Evolutionary conservation across 225 moss, liverwort and hornwort species (phyloP).

Genomic region (Bryum argenteum): DNA sequence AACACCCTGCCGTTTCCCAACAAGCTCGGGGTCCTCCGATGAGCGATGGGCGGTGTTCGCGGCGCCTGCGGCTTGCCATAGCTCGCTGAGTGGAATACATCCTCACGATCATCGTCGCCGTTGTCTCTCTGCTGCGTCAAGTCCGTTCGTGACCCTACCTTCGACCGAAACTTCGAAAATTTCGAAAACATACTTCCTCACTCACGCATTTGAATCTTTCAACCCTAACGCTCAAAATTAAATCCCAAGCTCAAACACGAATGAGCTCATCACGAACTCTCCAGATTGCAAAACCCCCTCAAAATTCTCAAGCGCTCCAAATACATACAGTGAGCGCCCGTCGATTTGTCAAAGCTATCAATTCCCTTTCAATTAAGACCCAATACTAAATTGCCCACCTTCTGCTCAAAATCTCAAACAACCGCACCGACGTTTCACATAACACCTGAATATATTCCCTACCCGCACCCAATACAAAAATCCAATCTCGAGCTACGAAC

Average conservation of each 20-base stretch:
- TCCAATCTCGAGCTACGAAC: no score
- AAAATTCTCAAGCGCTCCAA: no score
- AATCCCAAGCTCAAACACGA: neutral
- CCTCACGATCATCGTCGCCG: slow-evolving; percentile 15
- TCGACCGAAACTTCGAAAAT: slow-evolving; percentile 47
- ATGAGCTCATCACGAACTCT: neutral
- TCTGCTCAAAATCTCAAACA: no score
- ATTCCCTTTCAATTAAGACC: no score
- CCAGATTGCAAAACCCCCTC: neutral
- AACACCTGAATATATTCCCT: no score
- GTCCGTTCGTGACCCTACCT: slow-evolving; percentile 11
- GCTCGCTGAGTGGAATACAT: slow-evolving; percentile 18
- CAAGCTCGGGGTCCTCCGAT: neutral
- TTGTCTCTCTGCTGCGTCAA: slow-evolving; percentile 8
- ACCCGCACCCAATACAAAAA: no score
- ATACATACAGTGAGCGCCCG: no score
- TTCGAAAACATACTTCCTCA: slow-evolving; percentile 35
- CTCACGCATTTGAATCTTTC: slow-evolving; percentile 8
- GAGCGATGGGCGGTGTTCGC: slow-evolving; percentile 21
- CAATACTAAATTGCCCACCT: no score
- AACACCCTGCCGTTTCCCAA: slow-evolving; percentile 3
- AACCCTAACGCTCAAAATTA: neutral
- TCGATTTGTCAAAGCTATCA: no score
- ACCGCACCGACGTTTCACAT: no score
- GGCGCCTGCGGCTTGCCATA: slow-evolving; percentile 33